phyloP scores from a whole-genome alignment of 768 basidiomycete species.

The Rubroboletus satanas region DNA sequence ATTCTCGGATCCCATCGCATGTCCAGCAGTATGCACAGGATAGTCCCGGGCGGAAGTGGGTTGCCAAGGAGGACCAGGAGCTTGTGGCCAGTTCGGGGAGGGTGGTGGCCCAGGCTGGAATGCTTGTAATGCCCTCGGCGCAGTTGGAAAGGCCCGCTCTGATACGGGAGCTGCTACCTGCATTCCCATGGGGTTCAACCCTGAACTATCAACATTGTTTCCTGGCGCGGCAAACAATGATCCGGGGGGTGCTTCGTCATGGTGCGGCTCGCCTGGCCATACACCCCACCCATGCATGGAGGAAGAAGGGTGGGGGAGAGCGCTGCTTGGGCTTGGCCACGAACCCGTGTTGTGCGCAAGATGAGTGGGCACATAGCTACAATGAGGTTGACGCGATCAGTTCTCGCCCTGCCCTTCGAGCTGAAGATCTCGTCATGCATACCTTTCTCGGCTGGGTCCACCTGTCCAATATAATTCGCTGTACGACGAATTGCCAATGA shows the following conservation, averaged over 20 bases:
- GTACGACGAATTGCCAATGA: neutral
- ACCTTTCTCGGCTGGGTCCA: constrained; percentile 10
- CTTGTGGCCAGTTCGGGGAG: neutral
- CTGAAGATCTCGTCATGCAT: neutral
- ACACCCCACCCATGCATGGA: neutral
- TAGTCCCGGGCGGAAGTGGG: neutral
- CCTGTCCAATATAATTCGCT: neutral
- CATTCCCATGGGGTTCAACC: neutral
- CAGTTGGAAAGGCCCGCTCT: constrained; percentile 1
- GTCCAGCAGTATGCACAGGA: constrained; percentile 1
- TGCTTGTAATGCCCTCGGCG: neutral
- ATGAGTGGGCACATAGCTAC: neutral
- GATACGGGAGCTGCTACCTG: neutral
- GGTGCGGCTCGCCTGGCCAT: neutral
- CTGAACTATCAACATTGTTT: neutral
- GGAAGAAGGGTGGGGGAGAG: neutral
- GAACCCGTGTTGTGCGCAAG: neutral
- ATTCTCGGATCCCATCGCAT: neutral
- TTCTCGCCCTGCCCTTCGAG: neutral
- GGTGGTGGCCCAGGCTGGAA: neutral
- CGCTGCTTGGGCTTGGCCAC: neutral
- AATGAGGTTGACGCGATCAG: neutral
- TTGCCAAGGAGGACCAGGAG: neutral
- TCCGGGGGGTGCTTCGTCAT: neutral
- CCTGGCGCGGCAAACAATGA: neutral